Percentiles rank a stretch among this genome's conserved stretches.
Evolutionary conservation across 2,329 filamentous ascomycete genomes (phyloP).

Genomic region (Diaporthe sp.): DNA sequence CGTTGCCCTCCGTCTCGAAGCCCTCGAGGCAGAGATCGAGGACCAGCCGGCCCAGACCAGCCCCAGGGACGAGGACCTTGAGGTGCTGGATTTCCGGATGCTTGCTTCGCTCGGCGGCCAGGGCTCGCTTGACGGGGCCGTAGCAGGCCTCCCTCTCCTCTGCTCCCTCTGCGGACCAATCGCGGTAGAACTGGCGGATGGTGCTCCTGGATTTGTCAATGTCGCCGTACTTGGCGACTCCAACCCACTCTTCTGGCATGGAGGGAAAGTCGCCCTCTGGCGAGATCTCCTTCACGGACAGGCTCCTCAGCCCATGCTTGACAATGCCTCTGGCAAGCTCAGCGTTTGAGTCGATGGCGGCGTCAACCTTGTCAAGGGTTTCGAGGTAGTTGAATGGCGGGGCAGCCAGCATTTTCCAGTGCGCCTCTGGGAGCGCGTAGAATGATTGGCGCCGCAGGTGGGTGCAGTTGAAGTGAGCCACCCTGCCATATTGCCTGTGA

Average conservation of each 20-base stretch:
- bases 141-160: slow-evolving; percentile 84
- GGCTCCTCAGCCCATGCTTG: slow-evolving; percentile 75
- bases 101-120: slow-evolving; percentile 65
- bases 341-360: slow-evolving; percentile 90
- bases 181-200: slow-evolving; percentile 92
- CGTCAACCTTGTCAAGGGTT: slow-evolving; percentile 83
- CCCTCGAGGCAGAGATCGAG: slow-evolving; percentile 86
- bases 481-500: slow-evolving; percentile 83
- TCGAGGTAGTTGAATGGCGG: slow-evolving; percentile 88
- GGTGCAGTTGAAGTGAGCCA: slow-evolving; percentile 90
- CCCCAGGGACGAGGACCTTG: slow-evolving; percentile 87
- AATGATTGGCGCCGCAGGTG: slow-evolving; percentile 93
- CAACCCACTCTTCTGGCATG: slow-evolving; percentile 76
- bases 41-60: slow-evolving; percentile 88
- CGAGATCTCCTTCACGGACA: slow-evolving; percentile 62
- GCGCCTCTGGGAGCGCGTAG: slow-evolving; percentile 86
- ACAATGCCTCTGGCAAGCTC: slow-evolving; percentile 86
- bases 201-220: slow-evolving; percentile 94
- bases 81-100: slow-evolving; percentile 53
- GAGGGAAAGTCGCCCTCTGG: slow-evolving; percentile 56
- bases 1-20: slow-evolving; percentile 86
- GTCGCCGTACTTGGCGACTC: slow-evolving; percentile 79
- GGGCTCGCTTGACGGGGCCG: slow-evolving; percentile 76
- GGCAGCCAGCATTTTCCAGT: slow-evolving; percentile 86
- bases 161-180: slow-evolving; percentile 88